A percentile compares a stretch with the other conserved stretches of the same genome.
Evolutionary conservation across 2,329 filamentous ascomycete genomes (phyloP).

Genomic region (Fusarium lyarnte): DNA sequence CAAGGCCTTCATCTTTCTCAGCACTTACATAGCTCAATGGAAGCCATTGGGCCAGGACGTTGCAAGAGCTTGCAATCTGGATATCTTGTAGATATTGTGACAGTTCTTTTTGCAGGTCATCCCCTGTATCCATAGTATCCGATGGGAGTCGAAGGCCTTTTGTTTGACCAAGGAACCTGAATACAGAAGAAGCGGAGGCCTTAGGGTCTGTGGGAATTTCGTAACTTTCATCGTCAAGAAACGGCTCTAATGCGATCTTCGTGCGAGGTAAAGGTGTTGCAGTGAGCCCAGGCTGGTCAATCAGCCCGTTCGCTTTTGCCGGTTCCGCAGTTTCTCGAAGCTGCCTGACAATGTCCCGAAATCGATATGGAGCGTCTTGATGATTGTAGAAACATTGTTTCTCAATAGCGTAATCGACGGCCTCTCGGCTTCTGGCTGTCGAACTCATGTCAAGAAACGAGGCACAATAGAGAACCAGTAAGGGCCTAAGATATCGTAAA

Average conservation of each 20-base stretch:
- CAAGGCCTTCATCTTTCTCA: slow-evolving; percentile 43
- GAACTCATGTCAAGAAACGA: slow-evolving; percentile 5
- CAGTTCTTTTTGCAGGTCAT: slow-evolving; percentile 33
- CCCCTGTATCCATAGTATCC: slow-evolving; percentile 41
- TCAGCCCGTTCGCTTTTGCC: slow-evolving; percentile 23
- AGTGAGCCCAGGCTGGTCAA: slow-evolving; percentile 36
- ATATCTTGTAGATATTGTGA: slow-evolving; percentile 35
- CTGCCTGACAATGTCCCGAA: slow-evolving; percentile 33
- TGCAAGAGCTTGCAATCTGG: slow-evolving; percentile 22
- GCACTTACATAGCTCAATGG: slow-evolving; percentile 39
- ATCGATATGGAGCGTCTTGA: slow-evolving; percentile 40
- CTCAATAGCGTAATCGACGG: slow-evolving; percentile 41
- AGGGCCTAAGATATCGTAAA: background rate
- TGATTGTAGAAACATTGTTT: slow-evolving; percentile 44
- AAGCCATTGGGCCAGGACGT: slow-evolving; percentile 44
- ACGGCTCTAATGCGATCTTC: slow-evolving; percentile 12
- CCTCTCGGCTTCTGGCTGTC: slow-evolving; percentile 14
- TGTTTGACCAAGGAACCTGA: background rate
- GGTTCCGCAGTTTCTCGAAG: slow-evolving; percentile 28
- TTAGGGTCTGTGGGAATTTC: background rate
- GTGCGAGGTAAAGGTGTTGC: slow-evolving; percentile 24
- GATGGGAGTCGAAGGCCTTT: slow-evolving; percentile 30
- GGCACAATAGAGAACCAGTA: background rate
- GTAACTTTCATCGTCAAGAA: background rate
- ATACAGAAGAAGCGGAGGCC: background rate